Base-by-base conservation (phyloP, 257 asterid species). In the Nicotiana noctiflora region DNA sequence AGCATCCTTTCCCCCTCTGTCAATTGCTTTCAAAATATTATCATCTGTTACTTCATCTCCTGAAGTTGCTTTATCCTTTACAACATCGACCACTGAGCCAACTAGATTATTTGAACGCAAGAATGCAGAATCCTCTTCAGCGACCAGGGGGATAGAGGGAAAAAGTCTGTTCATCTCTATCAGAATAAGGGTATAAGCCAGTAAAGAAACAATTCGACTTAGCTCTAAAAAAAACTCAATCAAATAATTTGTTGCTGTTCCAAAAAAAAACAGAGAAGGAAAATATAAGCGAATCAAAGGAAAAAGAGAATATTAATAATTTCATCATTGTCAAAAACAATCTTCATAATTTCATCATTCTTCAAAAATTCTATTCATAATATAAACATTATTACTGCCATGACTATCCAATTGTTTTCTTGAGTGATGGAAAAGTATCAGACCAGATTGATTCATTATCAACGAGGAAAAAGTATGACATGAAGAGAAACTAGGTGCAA, bases 121-220 rank as follows among this genome's bases (percentile, higher is more conserved):
- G 55, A 89, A 95, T 25, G 90, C 89, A 0, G 98, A 95, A 83
- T 95, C 99, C 89, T 95, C 99, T 87, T 95, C 98, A 5, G 99
- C 99, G 70, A 95, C 97, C 91, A 95, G 80, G 25, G 99, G 98
- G 77, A 91, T 95, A 13, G 92, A 87, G 78, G 99, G 99, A 86
- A 91, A 95, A 17, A 87, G 86, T 79, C 79, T 87, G 83, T 89
- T 74, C 93, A 95, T 84, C 88, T 95, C 99, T 95, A 86, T 79
- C 83, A 81, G 81, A 75, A 67, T 53, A 23, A 82, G 55, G 68
- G 7, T 27, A 52, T 27, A 70, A 52, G 3, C 13, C 23, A 70
- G 5, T 46, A 25, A 5, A 63, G 61, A 72, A 5, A 75, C 60
- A 32, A 75, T 56, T 21, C 40, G 23, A 14, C 14, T 74, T 23